These are phyloP conservation scores for Penicillium hesseltinei DNA, from an alignment of 2,329 filamentous ascomycete genomes.

Conservation along the genomic window DNA sequence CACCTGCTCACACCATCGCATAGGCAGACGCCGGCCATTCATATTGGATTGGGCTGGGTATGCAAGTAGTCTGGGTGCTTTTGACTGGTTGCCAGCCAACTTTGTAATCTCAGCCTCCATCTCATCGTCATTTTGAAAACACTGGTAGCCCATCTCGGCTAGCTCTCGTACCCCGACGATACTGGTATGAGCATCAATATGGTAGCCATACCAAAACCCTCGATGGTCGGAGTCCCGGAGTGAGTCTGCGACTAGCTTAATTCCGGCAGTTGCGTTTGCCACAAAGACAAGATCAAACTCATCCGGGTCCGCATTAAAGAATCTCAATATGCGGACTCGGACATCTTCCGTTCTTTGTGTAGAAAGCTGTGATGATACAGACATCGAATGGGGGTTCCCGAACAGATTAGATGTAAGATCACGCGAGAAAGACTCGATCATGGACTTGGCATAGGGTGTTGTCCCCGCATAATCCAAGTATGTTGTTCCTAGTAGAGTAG, in stretches of 20 bases:
- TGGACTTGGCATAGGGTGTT: conserved; percentile 75
- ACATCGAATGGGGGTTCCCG: conserved; percentile 89
- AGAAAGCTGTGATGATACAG: conserved; percentile 73
- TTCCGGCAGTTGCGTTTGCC: conserved; percentile 84
- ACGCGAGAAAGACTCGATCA: conserved; percentile 74
- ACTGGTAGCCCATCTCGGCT: conserved; percentile 59
- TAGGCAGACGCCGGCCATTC: conserved; percentile 73
- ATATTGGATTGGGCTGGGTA: conserved; percentile 93
- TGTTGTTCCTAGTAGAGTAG: conserved; percentile 55
- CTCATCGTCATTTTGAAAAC: conserved; percentile 62
- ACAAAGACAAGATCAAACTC: conserved; percentile 89
- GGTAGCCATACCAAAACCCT: conserved; percentile 83
- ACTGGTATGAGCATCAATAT: conserved; percentile 82
- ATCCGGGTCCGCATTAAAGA: conserved; percentile 77
- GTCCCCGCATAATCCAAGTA: conserved; percentile 97
- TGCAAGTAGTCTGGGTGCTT: conserved; percentile 59
- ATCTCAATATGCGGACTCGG: conserved; percentile 66
- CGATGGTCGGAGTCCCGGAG: conserved; percentile 61
- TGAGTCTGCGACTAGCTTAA: conserved; percentile 81
- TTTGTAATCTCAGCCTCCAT: conserved; percentile 64
- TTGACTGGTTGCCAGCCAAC: conserved; percentile 14
- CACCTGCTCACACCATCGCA: conserved; percentile 62
- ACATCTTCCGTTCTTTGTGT: conserved; percentile 73
- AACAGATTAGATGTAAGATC: conserved; percentile 78
- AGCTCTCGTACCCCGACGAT: conserved; percentile 76